Conservation (phyloP, 441 rosid species). For the Brassica balearica region DNA sequence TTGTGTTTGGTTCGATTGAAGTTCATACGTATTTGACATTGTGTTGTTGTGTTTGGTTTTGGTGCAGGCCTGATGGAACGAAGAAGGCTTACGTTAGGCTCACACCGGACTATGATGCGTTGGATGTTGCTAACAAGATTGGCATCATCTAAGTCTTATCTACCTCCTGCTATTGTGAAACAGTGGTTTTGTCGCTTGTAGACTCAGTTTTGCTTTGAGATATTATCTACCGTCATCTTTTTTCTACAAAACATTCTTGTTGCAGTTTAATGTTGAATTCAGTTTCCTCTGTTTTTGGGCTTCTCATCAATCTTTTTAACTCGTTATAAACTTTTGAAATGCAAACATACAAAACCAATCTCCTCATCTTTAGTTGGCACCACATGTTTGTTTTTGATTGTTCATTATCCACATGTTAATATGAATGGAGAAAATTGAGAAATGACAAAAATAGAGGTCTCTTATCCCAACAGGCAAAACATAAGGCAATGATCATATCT, state of each 20-base stretch:
- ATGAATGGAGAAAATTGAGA: constrained; percentile 5
- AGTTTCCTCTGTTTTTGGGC: constrained; percentile 4
- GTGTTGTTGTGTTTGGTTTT: no score
- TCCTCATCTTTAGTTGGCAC: background rate
- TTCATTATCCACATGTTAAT: constrained; percentile 10
- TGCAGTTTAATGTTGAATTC: constrained; percentile 24
- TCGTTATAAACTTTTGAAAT: background rate
- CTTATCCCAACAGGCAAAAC: constrained; percentile 25
- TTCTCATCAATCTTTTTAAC: background rate
- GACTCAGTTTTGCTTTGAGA: constrained; percentile 38
- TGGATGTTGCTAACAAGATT: background rate
- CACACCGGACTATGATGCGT: background rate
- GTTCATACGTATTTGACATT: no score
- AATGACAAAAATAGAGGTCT: background rate
- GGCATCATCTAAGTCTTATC: background rate
- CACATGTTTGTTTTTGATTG: constrained; percentile 13
- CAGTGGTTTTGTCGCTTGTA: constrained; percentile 37
- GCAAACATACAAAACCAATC: background rate
- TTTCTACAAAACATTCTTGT: constrained; percentile 23
- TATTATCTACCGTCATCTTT: constrained; percentile 24
- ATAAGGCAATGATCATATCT: constrained; percentile 8
- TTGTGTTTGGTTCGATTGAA: no score
- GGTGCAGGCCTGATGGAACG: background rate
- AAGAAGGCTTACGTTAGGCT: constrained; percentile 12
- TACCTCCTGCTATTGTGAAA: constrained; percentile 1